These are phyloP conservation scores for Bipolaris oryzae DNA, from an alignment of 2,329 filamentous ascomycete species.

Conservation along the genomic window DNA sequence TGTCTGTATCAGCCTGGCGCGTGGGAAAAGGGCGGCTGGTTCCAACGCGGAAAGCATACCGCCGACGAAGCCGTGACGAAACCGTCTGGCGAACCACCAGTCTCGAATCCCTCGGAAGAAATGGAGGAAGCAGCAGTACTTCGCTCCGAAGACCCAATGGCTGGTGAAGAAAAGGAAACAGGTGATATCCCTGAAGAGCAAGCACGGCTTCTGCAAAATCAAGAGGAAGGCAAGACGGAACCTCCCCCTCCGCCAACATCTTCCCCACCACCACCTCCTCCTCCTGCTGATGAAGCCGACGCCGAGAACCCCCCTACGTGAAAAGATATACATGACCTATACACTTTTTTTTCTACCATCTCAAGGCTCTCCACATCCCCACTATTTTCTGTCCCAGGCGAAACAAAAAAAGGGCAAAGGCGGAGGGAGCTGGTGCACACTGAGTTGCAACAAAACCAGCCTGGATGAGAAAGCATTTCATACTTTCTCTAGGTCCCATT, in stretches of 20 bases:
- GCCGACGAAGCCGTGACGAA: constrained; percentile 48
- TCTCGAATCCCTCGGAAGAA: constrained; percentile 26
- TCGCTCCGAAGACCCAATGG: constrained; percentile 26
- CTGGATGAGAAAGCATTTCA: too few species aligned
- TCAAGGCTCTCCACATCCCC: background rate
- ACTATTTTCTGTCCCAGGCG: background rate
- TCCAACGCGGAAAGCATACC: constrained; percentile 55
- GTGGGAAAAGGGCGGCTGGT: constrained; percentile 92
- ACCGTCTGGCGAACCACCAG: constrained; percentile 32
- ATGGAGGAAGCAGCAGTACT: constrained; percentile 28
- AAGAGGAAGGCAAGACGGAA: constrained; percentile 16
- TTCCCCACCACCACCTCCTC: background rate
- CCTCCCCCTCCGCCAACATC: constrained; percentile 2
- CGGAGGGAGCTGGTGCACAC: background rate
- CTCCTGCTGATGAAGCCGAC: background rate
- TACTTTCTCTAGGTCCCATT: too few species aligned
- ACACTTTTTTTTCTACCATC: background rate
- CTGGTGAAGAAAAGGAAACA: constrained; percentile 21
- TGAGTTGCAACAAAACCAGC: background rate
- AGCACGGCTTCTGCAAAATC: constrained; percentile 22
- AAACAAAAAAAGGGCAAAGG: background rate
- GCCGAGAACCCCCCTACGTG: constrained; percentile 6
- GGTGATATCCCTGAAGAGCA: constrained; percentile 33
- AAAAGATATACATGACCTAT: background rate
- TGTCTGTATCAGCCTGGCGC: constrained; percentile 72